phyloP scores from a whole-genome alignment of 495 filamentous ascomycete genomes.

The Aspergillus baeticus region DNA sequence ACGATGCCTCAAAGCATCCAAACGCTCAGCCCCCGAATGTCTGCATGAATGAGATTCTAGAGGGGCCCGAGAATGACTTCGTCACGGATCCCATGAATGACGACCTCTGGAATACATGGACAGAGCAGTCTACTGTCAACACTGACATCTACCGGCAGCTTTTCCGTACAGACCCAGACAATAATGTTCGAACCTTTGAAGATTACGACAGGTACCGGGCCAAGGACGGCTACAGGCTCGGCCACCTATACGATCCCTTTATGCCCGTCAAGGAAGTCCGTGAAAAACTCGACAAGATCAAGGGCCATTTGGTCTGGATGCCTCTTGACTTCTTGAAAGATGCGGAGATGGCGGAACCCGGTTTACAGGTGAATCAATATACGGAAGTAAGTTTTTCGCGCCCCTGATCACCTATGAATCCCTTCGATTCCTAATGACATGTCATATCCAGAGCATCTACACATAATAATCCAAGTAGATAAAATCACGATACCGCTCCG shows the following conservation, averaged over 20 bases:
- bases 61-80: constrained; percentile 67
- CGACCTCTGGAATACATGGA: constrained; percentile 84
- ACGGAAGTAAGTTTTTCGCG: constrained; percentile 53
- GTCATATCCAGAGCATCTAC: constrained; percentile 38
- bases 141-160: constrained; percentile 82
- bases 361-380: constrained; percentile 68
- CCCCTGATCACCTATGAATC: not conserved
- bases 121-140: constrained; percentile 68
- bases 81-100: constrained; percentile 82
- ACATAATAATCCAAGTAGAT: constrained; percentile 21
- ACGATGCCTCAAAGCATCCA: constrained; percentile 67
- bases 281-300: constrained; percentile 71
- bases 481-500: not conserved
- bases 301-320: constrained; percentile 95
- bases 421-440: not conserved
- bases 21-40: constrained; percentile 82
- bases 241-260: constrained; percentile 80
- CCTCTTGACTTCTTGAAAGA: constrained; percentile 82
- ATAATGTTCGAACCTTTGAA: constrained; percentile 81
- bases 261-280: constrained; percentile 68
- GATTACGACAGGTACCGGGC: constrained; percentile 82
- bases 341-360: constrained; percentile 87
- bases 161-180: constrained; percentile 92
- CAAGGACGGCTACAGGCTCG: constrained; percentile 64
- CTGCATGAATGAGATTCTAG: constrained; percentile 65